Evolutionary conservation across 108 stramenopile genomes (phyloP).

Genomic region (Hondaea fermentalgiana): DNA sequence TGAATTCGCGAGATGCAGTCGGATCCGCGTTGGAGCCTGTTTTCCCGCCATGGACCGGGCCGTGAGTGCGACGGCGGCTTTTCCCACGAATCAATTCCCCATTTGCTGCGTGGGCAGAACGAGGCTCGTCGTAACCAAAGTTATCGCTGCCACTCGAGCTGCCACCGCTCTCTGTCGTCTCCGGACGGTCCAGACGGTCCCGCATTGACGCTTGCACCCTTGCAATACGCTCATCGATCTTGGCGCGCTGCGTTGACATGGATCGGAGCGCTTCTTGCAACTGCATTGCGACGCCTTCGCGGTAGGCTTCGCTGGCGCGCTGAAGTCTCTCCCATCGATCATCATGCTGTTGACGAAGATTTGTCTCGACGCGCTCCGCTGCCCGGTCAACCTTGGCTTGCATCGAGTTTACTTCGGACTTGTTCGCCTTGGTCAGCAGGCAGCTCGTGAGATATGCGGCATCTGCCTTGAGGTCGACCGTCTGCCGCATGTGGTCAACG

Average conservation of each 20-base stretch:
- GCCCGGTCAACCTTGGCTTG: not conserved
- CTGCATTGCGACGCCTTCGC: not conserved
- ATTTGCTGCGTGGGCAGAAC: too few species aligned
- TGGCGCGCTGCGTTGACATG: not conserved
- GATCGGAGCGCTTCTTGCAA: not conserved
- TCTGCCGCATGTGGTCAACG: not conserved
- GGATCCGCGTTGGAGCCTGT: not conserved
- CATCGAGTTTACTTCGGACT: not conserved
- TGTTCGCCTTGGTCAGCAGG: slow-evolving; percentile 10
- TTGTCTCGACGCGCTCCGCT: not conserved
- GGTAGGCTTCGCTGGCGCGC: not conserved
- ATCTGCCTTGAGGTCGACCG: slow-evolving; percentile 1
- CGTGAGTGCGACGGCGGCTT: not conserved
- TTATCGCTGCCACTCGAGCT: too few species aligned
- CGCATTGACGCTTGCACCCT: not conserved
- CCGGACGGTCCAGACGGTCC: too few species aligned
- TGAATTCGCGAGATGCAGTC: not conserved
- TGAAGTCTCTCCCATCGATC: not conserved
- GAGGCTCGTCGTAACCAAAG: too few species aligned
- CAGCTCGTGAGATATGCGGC: not conserved
- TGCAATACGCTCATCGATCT: not conserved
- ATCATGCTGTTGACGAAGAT: not conserved
- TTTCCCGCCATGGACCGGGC: not conserved
- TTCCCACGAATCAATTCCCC: too few species aligned
- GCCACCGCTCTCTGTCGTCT: too few species aligned